Evolutionary conservation across 495 filamentous ascomycete species (phyloP).

Genomic region (Podospora appendiculata): DNA sequence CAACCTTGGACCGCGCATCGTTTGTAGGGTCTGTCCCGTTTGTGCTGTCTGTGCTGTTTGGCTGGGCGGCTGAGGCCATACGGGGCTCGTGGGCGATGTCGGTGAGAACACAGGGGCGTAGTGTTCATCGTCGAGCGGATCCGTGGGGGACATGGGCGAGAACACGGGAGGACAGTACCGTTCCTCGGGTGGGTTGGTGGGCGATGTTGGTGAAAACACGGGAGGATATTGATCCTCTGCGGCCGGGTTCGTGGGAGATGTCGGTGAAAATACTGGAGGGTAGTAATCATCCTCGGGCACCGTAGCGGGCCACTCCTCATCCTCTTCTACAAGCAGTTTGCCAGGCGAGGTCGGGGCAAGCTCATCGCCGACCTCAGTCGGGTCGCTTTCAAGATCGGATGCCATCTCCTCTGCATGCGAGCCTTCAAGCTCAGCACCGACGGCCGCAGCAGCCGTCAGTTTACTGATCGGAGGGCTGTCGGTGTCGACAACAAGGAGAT

Average conservation of each 20-base stretch:
- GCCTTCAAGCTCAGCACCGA: background rate
- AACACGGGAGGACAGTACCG: background rate
- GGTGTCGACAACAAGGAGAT: conserved; percentile 58
- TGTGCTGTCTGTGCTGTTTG: too few species aligned
- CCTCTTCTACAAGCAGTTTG: background rate
- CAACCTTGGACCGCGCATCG: too few species aligned
- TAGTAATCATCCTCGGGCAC: too few species aligned
- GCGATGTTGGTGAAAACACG: background rate
- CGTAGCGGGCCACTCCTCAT: background rate
- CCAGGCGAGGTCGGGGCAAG: background rate
- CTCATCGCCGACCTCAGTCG: background rate
- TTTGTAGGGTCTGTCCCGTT: too few species aligned
- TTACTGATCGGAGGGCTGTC: conserved; percentile 17
- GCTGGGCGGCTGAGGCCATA: too few species aligned
- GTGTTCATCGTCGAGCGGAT: background rate
- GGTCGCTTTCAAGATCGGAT: background rate
- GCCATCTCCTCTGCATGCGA: background rate
- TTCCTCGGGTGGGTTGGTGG: too few species aligned
- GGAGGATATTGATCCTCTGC: background rate
- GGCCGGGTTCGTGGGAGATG: background rate
- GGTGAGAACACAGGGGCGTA: background rate
- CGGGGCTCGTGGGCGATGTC: background rate
- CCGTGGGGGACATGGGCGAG: background rate
- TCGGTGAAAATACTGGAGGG: background rate
- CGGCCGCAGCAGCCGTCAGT: conserved; percentile 12